Base-by-base conservation (phyloP, 1,139 yeast genomes). In the Saccharomyces hybrid region DNA sequence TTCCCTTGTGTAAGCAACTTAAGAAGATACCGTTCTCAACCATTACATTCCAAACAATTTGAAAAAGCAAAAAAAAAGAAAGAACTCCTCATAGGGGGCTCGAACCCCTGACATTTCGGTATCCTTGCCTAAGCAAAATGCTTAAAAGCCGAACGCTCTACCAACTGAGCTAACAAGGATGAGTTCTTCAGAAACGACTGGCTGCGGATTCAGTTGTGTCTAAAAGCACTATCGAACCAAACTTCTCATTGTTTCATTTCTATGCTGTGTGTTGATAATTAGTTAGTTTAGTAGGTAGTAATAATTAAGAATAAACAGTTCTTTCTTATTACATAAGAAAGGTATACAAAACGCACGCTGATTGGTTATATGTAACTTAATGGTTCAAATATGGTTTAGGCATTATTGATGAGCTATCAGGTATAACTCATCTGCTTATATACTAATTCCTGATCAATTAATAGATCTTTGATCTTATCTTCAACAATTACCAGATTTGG, bases 41-140 rank as follows among this genome's bases (percentile, higher is more conserved):
- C 5, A 42, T 42, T 42, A 42, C 26, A 42, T 11, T 21, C 7
- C 11, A 42, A 42, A 46, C 7, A 21, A 14, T 14, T n/a, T 26
- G n/a, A 12, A 50, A 50, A 19, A 51, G 16, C n/a, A 52, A 58
- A 60, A 55, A 55, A 55, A 60, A 55, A 55, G 42, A 21, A 55
- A 59, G 68, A 67, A 67, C 71, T 67, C 71, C 71, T 67, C 71
- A 67, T 67, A 67, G 71, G 71, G 72, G 71, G 71, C 69, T 68
- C 71, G 71, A 68, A 68, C 71, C 70, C 71, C 71, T 68, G 71
- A 67, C 71, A 67, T 67, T 67, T 68, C 71, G 70, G 69, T 67
- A 55, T 60, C 69, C 68, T 64, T 62, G 69, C 60, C 56, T 60
- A 58, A 64, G 59, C 63, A 38, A 51, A 42, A 38, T 57, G 64